A percentile compares a stretch with the other conserved stretches of the same genome.
phyloP scores from a whole-genome alignment of 2,329 filamentous ascomycete genomes.

The Ophiostoma pallidulum region DNA sequence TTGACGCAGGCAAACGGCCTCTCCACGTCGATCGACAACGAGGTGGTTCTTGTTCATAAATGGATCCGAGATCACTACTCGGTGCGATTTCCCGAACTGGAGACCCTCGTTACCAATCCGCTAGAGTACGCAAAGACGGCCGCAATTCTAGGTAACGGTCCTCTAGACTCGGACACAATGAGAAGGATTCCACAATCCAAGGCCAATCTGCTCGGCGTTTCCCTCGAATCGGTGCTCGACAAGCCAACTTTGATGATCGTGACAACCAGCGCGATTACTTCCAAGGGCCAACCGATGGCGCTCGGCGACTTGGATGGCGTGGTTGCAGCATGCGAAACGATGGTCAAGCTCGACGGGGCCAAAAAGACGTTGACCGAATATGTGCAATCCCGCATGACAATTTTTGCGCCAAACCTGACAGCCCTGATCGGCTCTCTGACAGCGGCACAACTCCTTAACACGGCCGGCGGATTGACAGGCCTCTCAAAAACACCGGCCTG shows the following conservation, averaged over 20 bases:
- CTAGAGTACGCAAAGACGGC: slow-evolving; percentile 95
- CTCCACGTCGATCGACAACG: slow-evolving; percentile 86
- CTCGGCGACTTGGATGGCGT: slow-evolving; percentile 67
- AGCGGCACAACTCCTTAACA: slow-evolving; percentile 92
- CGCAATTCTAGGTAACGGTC: slow-evolving; percentile 83
- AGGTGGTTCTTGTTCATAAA: slow-evolving; percentile 90
- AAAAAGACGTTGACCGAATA: slow-evolving; percentile 85
- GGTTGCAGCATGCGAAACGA: slow-evolving; percentile 73
- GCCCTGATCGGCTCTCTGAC: slow-evolving; percentile 84
- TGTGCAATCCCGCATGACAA: slow-evolving; percentile 91
- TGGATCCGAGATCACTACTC: slow-evolving; percentile 96
- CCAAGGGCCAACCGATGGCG: slow-evolving; percentile 68
- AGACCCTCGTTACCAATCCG: slow-evolving; percentile 80
- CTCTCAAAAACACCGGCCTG: slow-evolving; percentile 88
- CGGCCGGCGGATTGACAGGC: slow-evolving; percentile 77
- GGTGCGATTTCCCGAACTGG: slow-evolving; percentile 83
- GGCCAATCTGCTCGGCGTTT: slow-evolving; percentile 66
- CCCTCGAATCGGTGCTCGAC: slow-evolving; percentile 73
- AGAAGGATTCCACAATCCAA: slow-evolving; percentile 66
- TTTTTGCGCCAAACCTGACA: slow-evolving; percentile 91
- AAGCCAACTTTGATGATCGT: slow-evolving; percentile 92
- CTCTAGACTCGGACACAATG: slow-evolving; percentile 72
- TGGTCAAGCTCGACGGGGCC: slow-evolving; percentile 75
- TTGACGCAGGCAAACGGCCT: slow-evolving; percentile 81
- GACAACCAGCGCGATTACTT: slow-evolving; percentile 86